Base-by-base conservation (phyloP, 495 filamentous ascomycete genomes). In the Aspergillus avenaceus region DNA sequence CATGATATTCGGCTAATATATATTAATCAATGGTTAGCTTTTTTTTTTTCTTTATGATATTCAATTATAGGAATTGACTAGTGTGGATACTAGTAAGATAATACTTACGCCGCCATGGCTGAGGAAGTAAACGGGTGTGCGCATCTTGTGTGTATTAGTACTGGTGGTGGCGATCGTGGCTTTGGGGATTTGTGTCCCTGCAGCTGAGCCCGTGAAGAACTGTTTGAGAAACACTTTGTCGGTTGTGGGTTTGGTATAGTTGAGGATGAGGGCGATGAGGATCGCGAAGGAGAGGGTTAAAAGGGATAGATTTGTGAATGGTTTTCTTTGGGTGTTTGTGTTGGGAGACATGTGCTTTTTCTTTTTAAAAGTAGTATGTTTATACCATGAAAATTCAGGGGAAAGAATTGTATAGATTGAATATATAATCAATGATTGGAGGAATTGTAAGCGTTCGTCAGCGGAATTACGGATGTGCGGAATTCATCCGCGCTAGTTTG, bases 111-210 rank as follows among this genome's bases (percentile, higher is more conserved):
- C 86, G 38, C 86, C 87, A 77, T 90, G 86, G 54, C 83, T 84
- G 29, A 93, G 66, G 58, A 91, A 92, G 58, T 91, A 93, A 36
- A 90, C 76, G 0, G 88, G 88, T 7, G 84, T 78, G 49, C 69
- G 64, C 52, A 28, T 53, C 22, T 43, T 41, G 2, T 49, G 42
- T 22, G 46, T 37, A 13, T 31, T 14, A 7, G 16, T 8, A 8
- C 47, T 25, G 36, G 53, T 26, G 13, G 43, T 31, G 6, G 34
- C 8, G 41, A 54, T 16, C 45, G 21, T 38, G 47, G 49, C 11
- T 44, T 23, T 14, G 54, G 21, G 22, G 21, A 32, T 1, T n/a
- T n/a, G n/a, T n/a, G n/a, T n/a, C n/a, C n/a, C n/a, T n/a, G 46
- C 40, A 19, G 47, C 43, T 12, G 46, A 46, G 43, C 45, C 18